These are phyloP conservation scores for Brassica balearica DNA, from an alignment of 441 rosid genomes.

Conservation along the genomic window DNA sequence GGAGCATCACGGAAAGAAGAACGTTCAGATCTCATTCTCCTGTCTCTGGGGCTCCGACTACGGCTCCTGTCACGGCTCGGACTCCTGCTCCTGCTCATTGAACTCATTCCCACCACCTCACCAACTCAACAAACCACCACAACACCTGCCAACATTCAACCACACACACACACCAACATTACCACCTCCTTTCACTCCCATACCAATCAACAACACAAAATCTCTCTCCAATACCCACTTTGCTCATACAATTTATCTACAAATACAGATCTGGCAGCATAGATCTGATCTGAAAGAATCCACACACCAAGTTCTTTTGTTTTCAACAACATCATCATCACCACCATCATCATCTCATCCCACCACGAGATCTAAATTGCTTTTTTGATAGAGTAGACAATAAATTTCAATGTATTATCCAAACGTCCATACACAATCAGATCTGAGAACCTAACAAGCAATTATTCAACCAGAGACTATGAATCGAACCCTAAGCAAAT, in stretches of 20 bases:
- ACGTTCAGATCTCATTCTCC: conserved; percentile 83
- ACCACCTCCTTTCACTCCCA: conserved; percentile 36
- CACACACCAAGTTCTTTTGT: too few species aligned
- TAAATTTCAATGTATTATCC: too few species aligned
- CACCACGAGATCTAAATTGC: too few species aligned
- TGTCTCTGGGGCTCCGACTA: conserved; percentile 86
- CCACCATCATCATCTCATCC: conserved; percentile 15
- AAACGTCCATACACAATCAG: conserved; percentile 10
- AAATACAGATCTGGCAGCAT: conserved; percentile 19
- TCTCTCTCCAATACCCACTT: conserved; percentile 14
- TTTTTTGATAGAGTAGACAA: background rate
- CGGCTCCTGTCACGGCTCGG: conserved; percentile 52
- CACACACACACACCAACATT: conserved; percentile 41
- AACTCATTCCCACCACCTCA: conserved; percentile 60
- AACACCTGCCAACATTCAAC: conserved; percentile 47
- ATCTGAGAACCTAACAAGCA: conserved; percentile 26
- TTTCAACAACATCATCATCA: background rate
- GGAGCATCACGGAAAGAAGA: conserved; percentile 88
- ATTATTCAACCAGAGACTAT: conserved; percentile 5
- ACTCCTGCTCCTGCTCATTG: conserved; percentile 55
- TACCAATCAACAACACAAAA: conserved; percentile 25
- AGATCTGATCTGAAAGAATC: conserved; percentile 3
- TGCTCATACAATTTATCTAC: background rate
- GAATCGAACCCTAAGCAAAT: conserved; percentile 4
- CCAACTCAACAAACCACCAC: background rate